These are phyloP conservation scores for Ceratocystis lukuohia DNA, from an alignment of 2,329 filamentous ascomycete species.

Conservation along the genomic window DNA sequence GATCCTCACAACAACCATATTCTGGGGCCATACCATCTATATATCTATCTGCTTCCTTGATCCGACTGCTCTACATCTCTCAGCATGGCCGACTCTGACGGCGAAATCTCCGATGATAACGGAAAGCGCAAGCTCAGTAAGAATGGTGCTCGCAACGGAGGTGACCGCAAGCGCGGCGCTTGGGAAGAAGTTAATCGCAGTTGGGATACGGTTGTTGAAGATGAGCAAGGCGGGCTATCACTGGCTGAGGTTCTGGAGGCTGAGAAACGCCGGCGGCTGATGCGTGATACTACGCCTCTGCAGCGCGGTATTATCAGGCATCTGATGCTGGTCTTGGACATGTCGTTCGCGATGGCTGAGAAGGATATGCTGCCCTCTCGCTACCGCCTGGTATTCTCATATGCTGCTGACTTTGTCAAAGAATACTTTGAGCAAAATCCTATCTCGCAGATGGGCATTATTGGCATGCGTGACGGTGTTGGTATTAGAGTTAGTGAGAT, in stretches of 20 bases:
- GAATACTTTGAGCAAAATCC: slow-evolving; percentile 99
- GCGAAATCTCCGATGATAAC: slow-evolving; percentile 53
- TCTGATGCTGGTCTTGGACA: slow-evolving; percentile 76
- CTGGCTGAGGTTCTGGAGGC: slow-evolving; percentile 67
- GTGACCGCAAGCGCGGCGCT: slow-evolving; percentile 34
- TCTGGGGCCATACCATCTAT: no score
- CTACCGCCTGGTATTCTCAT: slow-evolving; percentile 68
- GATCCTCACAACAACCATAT: no score
- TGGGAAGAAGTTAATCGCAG: slow-evolving; percentile 56
- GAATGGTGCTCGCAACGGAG: slow-evolving; percentile 23
- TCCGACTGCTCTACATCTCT: neutral
- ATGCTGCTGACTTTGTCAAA: slow-evolving; percentile 73
- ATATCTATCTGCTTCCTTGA: no score
- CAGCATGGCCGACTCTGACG: slow-evolving; percentile 58
- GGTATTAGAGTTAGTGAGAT: slow-evolving; percentile 78
- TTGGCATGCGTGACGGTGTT: slow-evolving; percentile 87
- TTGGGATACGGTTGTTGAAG: slow-evolving; percentile 65
- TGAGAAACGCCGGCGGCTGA: slow-evolving; percentile 63
- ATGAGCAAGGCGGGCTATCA: slow-evolving; percentile 64
- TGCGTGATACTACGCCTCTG: slow-evolving; percentile 77
- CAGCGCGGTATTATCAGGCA: slow-evolving; percentile 98
- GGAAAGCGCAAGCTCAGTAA: slow-evolving; percentile 16
- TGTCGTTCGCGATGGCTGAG: slow-evolving; percentile 86
- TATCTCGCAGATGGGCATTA: slow-evolving; percentile 83
- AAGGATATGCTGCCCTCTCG: slow-evolving; percentile 87